Conservation (phyloP, 352 stramenopile species). For the Peronospora belbahrii region DNA sequence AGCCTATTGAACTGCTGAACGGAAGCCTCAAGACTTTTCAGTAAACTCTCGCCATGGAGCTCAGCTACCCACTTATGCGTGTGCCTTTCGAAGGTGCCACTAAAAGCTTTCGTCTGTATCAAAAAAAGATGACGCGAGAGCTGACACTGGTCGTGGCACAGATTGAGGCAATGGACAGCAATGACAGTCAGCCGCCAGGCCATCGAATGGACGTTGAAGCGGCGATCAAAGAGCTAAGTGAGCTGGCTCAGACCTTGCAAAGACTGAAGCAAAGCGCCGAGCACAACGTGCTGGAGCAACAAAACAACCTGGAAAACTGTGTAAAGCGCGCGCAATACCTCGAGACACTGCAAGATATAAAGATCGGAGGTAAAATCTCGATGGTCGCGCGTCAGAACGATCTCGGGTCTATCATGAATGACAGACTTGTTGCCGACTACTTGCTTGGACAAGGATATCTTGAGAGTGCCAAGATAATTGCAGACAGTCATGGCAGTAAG, state of each 20-base stretch:
- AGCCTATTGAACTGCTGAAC: background rate
- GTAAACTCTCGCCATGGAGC: slow-evolving; percentile 29
- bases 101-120: slow-evolving; percentile 69
- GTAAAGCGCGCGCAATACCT: slow-evolving; percentile 36
- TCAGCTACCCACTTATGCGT: slow-evolving; percentile 63
- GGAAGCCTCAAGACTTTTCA: background rate
- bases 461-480: slow-evolving; percentile 57
- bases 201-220: slow-evolving; percentile 54
- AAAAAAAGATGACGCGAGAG: slow-evolving; percentile 74
- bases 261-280: slow-evolving; percentile 43
- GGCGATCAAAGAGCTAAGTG: slow-evolving; percentile 40
- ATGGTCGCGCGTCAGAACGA: background rate
- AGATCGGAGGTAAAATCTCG: slow-evolving; percentile 11
- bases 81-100: slow-evolving; percentile 69
- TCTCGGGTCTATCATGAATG: slow-evolving; percentile 19
- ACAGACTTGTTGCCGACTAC: slow-evolving; percentile 69
- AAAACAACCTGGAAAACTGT: slow-evolving; percentile 50
- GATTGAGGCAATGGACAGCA: slow-evolving; percentile 42
- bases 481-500: slow-evolving; percentile 42
- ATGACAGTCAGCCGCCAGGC: slow-evolving; percentile 49
- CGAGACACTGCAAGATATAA: slow-evolving; percentile 29
- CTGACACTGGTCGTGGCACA: slow-evolving; percentile 35
- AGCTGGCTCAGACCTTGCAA: slow-evolving; percentile 37
- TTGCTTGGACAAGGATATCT: slow-evolving; percentile 61
- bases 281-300: slow-evolving; percentile 36